Evolutionary conservation across 1,284 basidiomycete species (phyloP), one percentile per base, ranked within the genome.

Genomic region (Leccinum solheimii): DNA sequence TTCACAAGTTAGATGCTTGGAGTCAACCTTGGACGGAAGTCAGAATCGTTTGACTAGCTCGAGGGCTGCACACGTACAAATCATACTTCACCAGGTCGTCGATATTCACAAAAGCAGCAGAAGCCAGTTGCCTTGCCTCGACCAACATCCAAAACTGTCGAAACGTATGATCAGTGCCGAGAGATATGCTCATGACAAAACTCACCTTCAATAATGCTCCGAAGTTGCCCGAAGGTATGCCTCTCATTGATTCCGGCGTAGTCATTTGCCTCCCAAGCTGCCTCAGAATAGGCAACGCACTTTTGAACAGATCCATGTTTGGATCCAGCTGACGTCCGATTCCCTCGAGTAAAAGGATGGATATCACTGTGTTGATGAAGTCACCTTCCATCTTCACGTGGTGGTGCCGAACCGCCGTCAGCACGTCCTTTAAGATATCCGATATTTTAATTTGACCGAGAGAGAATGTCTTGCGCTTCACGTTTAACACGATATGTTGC

Each of bases 301-400:
- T 92, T 75, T 95, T 93, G 83, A 98, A 97, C 64, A 98, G 76
- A 77, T 99, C 97, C 78, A 99, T 80, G 21, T 86, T 81, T 0
- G 97, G 95, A 78, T 99, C 95, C 64, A 99, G 76, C 76, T 93
- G 94, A 59, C 97, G 78, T 16, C 97, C 97, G 67, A 99, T 98
- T 0, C 97, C 97, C 77, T 99, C 97, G 52, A 99, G 79, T 57
- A 99, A 75, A 61, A 99, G 77, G 61, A 98, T 95, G 9, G 92
- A 93, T 64, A 99, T 92, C 56, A 99, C 95, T 0, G 97, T 99
- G 75, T 99, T 98, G 70, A 99, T 89, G 73, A 99, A 99, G 75
- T 99, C 97, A 13, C 91, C 94, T 78, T 99, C 97, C 88, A 99
- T 92, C 82, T 96, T 98, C 68, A 99, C 97, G 73, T 98, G 97